Base-by-base conservation (phyloP, 305 asterid genomes). In the Rubia peregrina region DNA sequence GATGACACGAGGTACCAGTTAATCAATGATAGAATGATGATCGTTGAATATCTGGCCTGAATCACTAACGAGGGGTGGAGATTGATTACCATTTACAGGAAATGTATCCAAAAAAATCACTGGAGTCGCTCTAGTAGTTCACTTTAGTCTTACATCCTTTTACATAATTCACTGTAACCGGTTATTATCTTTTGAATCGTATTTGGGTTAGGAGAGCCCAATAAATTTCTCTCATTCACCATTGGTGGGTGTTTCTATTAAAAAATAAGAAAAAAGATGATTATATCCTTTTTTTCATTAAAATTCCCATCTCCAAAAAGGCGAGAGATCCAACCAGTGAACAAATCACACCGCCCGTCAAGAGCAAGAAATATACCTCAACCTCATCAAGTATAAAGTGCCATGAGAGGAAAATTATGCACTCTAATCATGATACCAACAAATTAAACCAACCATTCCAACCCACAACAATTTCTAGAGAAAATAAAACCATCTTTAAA, bases 11-110 rank as follows among this genome's bases (percentile, higher is more conserved):
- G 71, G 67, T 36, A 43, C 41, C 67, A 68, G 17, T 36, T 68
- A 72, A 70, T 76, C 70, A 71, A 71, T 76, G 70, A 76, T 72
- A 61, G 72, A 71, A 76, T 76, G 76, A 75, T 75, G 55, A 65
- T 75, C 71, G 1, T 49, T 1, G 1, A 30, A 30, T 1, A 3
- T 30, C 33, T 30, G 3, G 33, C 3, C 33, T 3, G 3, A 30
- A 1, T 30, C 3, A n/a, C n/a, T n/a, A n/a, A n/a, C n/a, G n/a
- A n/a, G n/a, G n/a, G n/a, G n/a, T n/a, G n/a, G n/a, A n/a, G n/a
- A n/a, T n/a, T n/a, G n/a, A n/a, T n/a, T n/a, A n/a, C n/a, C n/a
- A n/a, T n/a, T n/a, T n/a, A n/a, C n/a, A n/a, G n/a, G n/a, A n/a
- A n/a, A n/a, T n/a, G n/a, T n/a, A n/a, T n/a, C n/a, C n/a, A n/a